Evolutionary conservation across 257 asterid genomes (phyloP), one percentile per base, ranked within the genome.

Genomic region (Solanum chilense): DNA sequence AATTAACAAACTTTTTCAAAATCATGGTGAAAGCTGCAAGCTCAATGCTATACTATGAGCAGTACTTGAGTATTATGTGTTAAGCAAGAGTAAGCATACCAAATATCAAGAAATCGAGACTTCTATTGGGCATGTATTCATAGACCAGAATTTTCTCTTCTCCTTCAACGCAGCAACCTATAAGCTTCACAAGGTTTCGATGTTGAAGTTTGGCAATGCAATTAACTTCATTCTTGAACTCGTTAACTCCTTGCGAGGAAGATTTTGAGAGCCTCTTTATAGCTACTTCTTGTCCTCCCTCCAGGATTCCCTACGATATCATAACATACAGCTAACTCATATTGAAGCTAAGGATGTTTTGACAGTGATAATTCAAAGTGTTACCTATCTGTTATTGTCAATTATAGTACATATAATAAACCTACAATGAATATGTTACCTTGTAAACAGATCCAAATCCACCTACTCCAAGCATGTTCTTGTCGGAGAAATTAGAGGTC

Each of bases 161-260:
- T 76, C 89, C 89, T 88, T 87, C 80, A 37, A 88, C 41, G 73
- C 91, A 90, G 74, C 89, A 90, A 71, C 91, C 91, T 5, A 88
- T 42, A 85, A 90, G 92, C 89, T 87, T 88, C 87, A 90, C 84
- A 78, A 78, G 84, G 37, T 78, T 78, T 78, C 84, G 25, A 78
- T 78, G 84, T 25, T 45, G 64, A 15, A 78, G 84, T 44, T 78
- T 45, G 64, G 64, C 84, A n/a, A 78, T 78, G 3, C 84, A 78
- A 45, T 62, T 35, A 31, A 89, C 90, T 84, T 90, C 92, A 66
- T 87, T 90, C 87, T 82, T 90, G 89, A 90, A 90, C 89, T 89
- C 90, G 1, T 87, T 89, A 4, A 66, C 85, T 56, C 92, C 92
- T 88, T 90, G 92, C 10, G 20, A 70, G 5, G 91, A 91, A 84